Base-by-base conservation (phyloP, 2,329 filamentous ascomycete species). In the Cylindrodendrum hubeiense region DNA sequence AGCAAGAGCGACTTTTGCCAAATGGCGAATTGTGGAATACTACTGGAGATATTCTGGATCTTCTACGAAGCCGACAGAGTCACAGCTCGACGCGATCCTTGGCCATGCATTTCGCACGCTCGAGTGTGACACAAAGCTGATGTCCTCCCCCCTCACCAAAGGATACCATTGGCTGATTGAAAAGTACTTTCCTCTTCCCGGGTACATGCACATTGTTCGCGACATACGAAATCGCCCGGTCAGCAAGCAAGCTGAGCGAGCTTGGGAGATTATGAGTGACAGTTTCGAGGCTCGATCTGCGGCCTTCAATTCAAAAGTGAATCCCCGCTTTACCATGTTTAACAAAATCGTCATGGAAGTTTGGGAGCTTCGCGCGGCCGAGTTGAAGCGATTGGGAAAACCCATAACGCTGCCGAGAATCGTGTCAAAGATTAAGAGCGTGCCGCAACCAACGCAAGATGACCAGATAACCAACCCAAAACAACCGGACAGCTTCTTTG, bases 1-100 rank as follows among this genome's bases (percentile, higher is more conserved):
- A 0, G 71, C 78, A 1, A 68, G 86, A 12, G 76, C 69, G 0
- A 77, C 80, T 5, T 60, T 91, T 3, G 83, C 87, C 0, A 87
- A 83, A 70, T 76, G 66, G 49, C 82, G 79, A 1, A 80, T 91
- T 0, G 61, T 89, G 53, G 83, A 88, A 52, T 77, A 85, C 60
- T 83, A 85, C 60, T 77, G 79, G 0, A 76, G 24, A 47, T 69
- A 73, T 26, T 66, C 74, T 0, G 69, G 66, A 2, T 60, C 73
- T 0, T 53, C 70, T 0, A 49, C 47, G 4, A 61, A 68, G 0
- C 74, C 76, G 26, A 77, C 76, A 0, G 78, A 80, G 0, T 53
- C 58, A 1, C 65, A 74, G 21, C 75, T 75, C 9, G 74, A 81
- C 46, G 55, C 65, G 0, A 77, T 77, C 2, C 63, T 81, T 0